phyloP scores from a whole-genome alignment of 1,284 basidiomycete genomes.

The Ustilago bromivora region DNA sequence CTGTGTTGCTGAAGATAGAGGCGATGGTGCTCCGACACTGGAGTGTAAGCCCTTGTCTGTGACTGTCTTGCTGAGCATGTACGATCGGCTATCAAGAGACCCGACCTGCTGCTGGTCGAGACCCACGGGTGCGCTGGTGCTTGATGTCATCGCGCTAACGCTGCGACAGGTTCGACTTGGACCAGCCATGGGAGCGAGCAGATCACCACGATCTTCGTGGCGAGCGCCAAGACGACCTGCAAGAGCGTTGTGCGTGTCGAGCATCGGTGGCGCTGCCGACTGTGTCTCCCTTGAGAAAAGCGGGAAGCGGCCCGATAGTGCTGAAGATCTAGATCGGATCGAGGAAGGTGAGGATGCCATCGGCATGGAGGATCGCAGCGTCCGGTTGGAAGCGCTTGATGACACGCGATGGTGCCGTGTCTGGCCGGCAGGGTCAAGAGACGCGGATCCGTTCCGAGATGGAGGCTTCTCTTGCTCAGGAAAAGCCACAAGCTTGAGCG shows the following conservation, averaged over 20 bases:
- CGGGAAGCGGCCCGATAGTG: conserved; percentile 38
- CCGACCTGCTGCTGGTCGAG: conserved; percentile 34
- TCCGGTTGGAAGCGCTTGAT: conserved; percentile 50
- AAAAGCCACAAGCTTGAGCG: conserved; percentile 25
- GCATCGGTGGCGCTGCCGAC: conserved; percentile 54
- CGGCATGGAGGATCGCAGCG: conserved; percentile 41
- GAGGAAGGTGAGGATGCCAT: conserved; percentile 49
- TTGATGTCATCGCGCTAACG: conserved; percentile 38
- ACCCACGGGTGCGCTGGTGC: conserved; percentile 42
- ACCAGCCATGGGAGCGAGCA: conserved; percentile 34
- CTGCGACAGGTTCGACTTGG: conserved; percentile 28
- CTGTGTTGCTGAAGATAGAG: conserved; percentile 28
- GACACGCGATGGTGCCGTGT: conserved; percentile 41
- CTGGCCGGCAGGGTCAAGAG: conserved; percentile 19
- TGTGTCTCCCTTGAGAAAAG: conserved; percentile 46
- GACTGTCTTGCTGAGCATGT: conserved; percentile 22
- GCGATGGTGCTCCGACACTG: conserved; percentile 22
- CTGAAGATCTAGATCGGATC: conserved; percentile 50
- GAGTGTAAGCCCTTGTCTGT: conserved; percentile 17
- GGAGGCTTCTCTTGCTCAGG: conserved; percentile 13
- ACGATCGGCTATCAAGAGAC: conserved; percentile 20
- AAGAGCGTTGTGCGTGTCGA: conserved; percentile 61
- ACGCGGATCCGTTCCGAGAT: conserved; percentile 14
- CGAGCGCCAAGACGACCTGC: conserved; percentile 53
- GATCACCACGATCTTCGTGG: conserved; percentile 50